These are phyloP conservation scores for Vanderwaltozyma verrucispora DNA, from an alignment of 805 yeast species.

Conservation along the genomic window DNA sequence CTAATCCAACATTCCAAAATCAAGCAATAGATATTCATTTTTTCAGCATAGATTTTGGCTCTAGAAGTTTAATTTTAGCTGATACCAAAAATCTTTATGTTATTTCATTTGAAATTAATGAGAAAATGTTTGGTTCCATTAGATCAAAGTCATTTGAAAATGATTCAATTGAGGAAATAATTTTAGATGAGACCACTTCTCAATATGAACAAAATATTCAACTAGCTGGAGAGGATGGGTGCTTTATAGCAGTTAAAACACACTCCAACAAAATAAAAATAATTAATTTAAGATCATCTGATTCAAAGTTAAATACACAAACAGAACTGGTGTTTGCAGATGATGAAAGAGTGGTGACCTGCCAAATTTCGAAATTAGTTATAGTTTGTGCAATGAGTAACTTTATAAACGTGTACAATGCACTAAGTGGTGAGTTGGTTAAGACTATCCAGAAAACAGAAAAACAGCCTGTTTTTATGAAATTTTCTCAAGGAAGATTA, in stretches of 20 bases:
- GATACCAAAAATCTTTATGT: constrained; percentile 11
- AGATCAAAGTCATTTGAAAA: constrained; percentile 9
- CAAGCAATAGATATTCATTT: constrained; percentile 11
- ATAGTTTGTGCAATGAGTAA: constrained; percentile 23
- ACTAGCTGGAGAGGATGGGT: constrained; percentile 28
- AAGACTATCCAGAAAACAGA: constrained; percentile 26
- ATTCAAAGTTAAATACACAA: constrained; percentile 8
- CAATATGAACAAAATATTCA: constrained; percentile 16
- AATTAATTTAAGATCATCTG: constrained; percentile 19
- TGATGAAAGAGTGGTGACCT: constrained; percentile 19
- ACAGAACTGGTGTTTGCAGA: constrained; percentile 13
- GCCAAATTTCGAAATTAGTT: constrained; percentile 23
- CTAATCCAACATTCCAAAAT: neutral
- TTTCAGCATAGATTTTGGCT: constrained; percentile 27
- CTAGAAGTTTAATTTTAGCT: constrained; percentile 17
- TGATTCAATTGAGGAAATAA: constrained; percentile 12
- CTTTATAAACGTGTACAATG: constrained; percentile 22
- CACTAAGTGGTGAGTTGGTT: constrained; percentile 22
- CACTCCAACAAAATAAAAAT: constrained; percentile 14
- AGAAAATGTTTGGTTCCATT: constrained; percentile 16
- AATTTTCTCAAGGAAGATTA: constrained; percentile 25
- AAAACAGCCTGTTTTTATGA: constrained; percentile 21
- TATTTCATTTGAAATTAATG: constrained; percentile 16
- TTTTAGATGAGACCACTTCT: constrained; percentile 23
- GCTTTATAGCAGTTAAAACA: constrained; percentile 22